A percentile compares a stretch with the other conserved stretches of the same genome.
These are phyloP conservation scores for Silene latifolia DNA, from an alignment of 148 eudicot species.

Conservation along the genomic window DNA sequence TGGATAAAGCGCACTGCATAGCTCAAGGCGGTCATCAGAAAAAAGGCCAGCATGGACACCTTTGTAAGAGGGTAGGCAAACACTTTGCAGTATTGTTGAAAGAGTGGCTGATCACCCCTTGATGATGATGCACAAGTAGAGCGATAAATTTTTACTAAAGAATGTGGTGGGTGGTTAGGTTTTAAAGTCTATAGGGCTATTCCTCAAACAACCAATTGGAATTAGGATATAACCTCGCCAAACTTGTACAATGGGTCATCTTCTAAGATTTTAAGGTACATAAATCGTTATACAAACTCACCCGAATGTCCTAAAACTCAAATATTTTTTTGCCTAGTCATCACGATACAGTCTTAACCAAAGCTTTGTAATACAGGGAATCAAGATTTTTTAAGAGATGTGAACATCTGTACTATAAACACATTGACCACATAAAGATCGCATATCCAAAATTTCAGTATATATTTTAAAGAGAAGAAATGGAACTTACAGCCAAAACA, in stretches of 20 bases:
- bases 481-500: slow-evolving; percentile 86
- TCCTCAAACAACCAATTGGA: neutral
- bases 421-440: neutral
- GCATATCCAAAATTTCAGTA: neutral
- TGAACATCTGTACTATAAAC: neutral
- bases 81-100: neutral
- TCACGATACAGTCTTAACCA: neutral
- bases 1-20: neutral
- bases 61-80: neutral
- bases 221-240: neutral
- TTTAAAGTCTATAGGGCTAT: neutral
- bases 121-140: neutral
- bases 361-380: neutral
- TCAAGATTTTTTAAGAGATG: neutral
- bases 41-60: neutral
- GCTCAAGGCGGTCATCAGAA: neutral
- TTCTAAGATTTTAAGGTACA: neutral
- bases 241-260: neutral
- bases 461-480: slow-evolving; percentile 7
- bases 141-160: neutral
- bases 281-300: neutral
- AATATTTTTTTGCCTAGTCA: no score
- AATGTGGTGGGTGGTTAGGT: neutral
- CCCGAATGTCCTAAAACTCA: no score
- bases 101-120: slow-evolving; percentile 4